Evolutionary conservation across 2,329 filamentous ascomycete genomes (phyloP), one percentile per base, ranked within the genome.

Genomic region (Dryadomyces quercivorus): DNA sequence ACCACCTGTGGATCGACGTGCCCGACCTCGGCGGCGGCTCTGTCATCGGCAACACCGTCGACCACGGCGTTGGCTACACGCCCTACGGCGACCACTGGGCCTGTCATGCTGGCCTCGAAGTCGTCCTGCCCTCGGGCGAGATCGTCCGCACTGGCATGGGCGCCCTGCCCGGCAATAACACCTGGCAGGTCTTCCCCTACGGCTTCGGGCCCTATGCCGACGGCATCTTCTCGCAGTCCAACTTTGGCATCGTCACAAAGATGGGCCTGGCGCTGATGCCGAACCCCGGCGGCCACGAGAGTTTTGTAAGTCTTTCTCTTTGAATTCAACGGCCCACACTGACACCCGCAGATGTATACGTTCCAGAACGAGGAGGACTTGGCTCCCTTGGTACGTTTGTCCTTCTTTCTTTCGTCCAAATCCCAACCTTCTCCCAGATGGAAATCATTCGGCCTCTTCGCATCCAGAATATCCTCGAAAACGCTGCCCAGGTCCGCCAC

Each of bases 261-360:
- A 75, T 80, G 69, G 76, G 76, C 0, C 68, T 79, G 70, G 63
- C 63, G 64, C 66, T 80, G 38, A 78, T 79, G 76, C 71, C 72
- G 1, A 75, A 76, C 48, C 74, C 74, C 0, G 73, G 70, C 10
- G 74, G 72, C 1, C 72, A 74, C 56, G 72, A 76, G 51, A 64
- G 64, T 50, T 69, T 65, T 53, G 64, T 69, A 58, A 63, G 65
- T 43, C 2, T 49, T 18, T 43, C 2, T 49, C n/a, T 10, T 10
- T 34, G 2, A 10, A 22, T 3, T 9, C 20, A 13, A 15, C 22
- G 43, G 22, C 34, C 21, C 22, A 13, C 15, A 13, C 36, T 16
- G 21, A 13, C 40, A 48, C 44, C 20, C 48, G n/a, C 43, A 47
- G 51, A 40, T 40, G 38, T 75, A 60, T 57, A 58, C 50, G 15